Evolutionary conservation across 257 asterid species (phyloP), one percentile per base, ranked within the genome.

Genomic region (Dorcoceras hygrometricum): DNA sequence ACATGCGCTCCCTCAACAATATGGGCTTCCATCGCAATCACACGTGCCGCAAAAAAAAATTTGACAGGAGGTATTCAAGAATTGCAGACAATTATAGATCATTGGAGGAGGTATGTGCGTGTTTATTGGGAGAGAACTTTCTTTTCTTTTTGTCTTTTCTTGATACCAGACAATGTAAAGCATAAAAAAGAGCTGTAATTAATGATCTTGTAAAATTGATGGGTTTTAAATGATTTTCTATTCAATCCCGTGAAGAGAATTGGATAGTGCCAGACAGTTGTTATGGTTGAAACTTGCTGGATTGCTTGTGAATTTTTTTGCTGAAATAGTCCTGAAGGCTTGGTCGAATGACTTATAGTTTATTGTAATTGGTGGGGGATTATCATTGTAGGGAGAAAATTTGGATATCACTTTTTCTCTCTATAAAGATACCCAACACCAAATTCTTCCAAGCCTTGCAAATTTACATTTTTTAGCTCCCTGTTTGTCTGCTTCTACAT

Each of bases 41-140:
- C 74, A 65, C 22, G 79, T 78, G 20, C 83, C 84, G 0, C 79
- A 79, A 62, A 86, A 80, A n/a, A 76, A 83, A 74, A 75, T 71
- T 93, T 23, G 97, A 93, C 23, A 67, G 92, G 80, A 80, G 95
- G 72, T 93, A 88, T 81, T 89, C 97, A 12, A 82, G 85, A 83
- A 93, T 93, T 71, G 99, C 99, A 0, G 99, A 93, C 82, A 78
- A 83, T 72, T 93, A 88, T 75, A 77, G 71, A 66, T 90, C 97
- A 12, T 70, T 93, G 65, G 95, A 88, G 31, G 95, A 93, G 97
- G 97, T 93, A 86, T 73, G 80, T 25, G 23, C 23, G 36, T 48
- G 12, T 57, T 31, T 62, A 23, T 39, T 20, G 43, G 7, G 27
- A 10, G 24, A 43, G 28, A 28, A 14, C 20, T 43, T 57, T 71